These are phyloP conservation scores for Talaromyces liani DNA, from an alignment of 495 filamentous ascomycete species.

Conservation along the genomic window DNA sequence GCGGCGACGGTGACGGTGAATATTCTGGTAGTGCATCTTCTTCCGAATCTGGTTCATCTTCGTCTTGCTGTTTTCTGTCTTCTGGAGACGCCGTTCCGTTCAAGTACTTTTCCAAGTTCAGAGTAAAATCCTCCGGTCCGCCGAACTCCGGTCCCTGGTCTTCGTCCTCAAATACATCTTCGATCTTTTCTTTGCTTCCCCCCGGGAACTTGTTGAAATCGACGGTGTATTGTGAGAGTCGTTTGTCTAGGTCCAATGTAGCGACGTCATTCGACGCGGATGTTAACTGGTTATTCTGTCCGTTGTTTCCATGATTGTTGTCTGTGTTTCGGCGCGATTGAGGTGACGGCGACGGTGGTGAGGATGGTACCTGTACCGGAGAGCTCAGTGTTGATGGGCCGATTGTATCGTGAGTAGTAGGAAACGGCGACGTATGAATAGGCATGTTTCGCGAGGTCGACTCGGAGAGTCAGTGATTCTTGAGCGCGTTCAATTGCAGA, in stretches of 20 bases:
- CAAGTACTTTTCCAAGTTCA: conserved; percentile 43
- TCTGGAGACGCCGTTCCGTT: conserved; percentile 28
- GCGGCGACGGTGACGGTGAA: conserved; percentile 2
- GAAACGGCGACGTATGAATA: conserved; percentile 28
- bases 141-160: conserved; percentile 39
- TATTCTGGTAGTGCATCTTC: conserved; percentile 9
- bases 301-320: neutral
- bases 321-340: neutral
- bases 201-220: conserved; percentile 40
- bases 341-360: conserved; percentile 1
- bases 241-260: conserved; percentile 29
- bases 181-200: conserved; percentile 24
- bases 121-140: conserved; percentile 46
- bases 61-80: conserved; percentile 12
- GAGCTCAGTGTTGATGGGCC: conserved; percentile 35
- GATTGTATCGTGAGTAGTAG: conserved; percentile 40
- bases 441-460: conserved; percentile 4
- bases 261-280: conserved; percentile 20
- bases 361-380: conserved; percentile 14
- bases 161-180: conserved; percentile 20
- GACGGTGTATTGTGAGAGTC: conserved; percentile 38
- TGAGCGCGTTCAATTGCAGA: neutral
- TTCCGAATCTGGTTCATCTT: conserved; percentile 12
- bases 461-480: neutral
- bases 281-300: neutral